Evolutionary conservation across 108 stramenopile genomes (phyloP).

Genomic region (Fistulifera solaris): DNA sequence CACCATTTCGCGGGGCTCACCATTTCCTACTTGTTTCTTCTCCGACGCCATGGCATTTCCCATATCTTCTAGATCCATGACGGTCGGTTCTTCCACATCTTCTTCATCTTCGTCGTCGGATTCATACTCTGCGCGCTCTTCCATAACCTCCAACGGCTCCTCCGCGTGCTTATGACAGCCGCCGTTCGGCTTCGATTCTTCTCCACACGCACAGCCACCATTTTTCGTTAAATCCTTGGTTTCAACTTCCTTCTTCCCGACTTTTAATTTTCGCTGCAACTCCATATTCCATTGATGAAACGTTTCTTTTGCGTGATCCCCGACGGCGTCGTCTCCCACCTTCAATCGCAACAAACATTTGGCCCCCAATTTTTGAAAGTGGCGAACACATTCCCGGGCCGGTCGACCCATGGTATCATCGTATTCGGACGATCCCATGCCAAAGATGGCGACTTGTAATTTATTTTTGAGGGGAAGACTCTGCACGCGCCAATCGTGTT

Average conservation of each 20-base stretch:
- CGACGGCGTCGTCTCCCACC: constrained; percentile 72
- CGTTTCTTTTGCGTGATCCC: constrained; percentile 36
- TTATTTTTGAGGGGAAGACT: constrained; percentile 53
- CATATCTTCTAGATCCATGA: constrained; percentile 90
- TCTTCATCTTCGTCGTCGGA: constrained; percentile 45
- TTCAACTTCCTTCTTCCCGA: constrained; percentile 4
- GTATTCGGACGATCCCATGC: constrained; percentile 83
- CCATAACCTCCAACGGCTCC: constrained; percentile 3
- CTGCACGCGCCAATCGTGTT: constrained; percentile 78
- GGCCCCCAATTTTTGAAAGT: constrained; percentile 57
- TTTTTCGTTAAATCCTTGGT: not conserved
- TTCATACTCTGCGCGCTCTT: constrained; percentile 28
- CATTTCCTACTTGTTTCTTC: constrained; percentile 13
- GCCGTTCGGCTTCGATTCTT: constrained; percentile 1
- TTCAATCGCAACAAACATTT: constrained; percentile 25
- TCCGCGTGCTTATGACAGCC: constrained; percentile 10
- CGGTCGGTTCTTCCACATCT: constrained; percentile 36
- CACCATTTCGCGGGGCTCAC: constrained; percentile 79
- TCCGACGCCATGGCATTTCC: constrained; percentile 48
- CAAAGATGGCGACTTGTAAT: constrained; percentile 44
- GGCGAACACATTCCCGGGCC: constrained; percentile 50
- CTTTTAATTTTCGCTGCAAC: constrained; percentile 12
- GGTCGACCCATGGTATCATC: constrained; percentile 71
- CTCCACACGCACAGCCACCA: constrained; percentile 6
- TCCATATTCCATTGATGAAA: constrained; percentile 41